Evolutionary conservation across 768 basidiomycete genomes (phyloP), one percentile per base, ranked within the genome.

Genomic region (Lentinula detonsa): DNA sequence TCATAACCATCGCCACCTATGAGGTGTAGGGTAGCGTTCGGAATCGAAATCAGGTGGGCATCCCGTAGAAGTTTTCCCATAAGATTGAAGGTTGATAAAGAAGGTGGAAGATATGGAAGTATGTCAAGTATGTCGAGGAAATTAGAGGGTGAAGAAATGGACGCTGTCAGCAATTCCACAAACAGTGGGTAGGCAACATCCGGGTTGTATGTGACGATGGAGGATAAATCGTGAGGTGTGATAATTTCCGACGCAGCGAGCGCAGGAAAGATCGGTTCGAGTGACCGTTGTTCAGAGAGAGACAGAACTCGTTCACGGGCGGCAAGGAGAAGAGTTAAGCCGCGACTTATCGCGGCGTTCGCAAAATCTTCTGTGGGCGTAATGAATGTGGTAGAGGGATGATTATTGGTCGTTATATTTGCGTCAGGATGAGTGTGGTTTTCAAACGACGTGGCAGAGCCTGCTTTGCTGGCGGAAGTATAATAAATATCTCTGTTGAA

Each of bases 231-330:
- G 62, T 84, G 76, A 15, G 88, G 84, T 50, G 85, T 85, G 65
- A 91, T 79, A 70, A 89, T 76, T 61, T 71, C 74, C 18, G 81
- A 75, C 54, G 73, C 67, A 18, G 76, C 75, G 16, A 83, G 73
- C 55, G 79, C 74, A 10, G 79, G 71, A 45, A 83, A 77, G 39
- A 78, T 63, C 18, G 88, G 87, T 42, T 69, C 69, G 63, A 91
- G 76, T 56, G 78, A 87, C 60, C 89, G 83, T 77, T 88, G 87
- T 75, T 92, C 90, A 42, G 87, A 78, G 55, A 92, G 81, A 39
- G 83, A 86, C 46, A 92, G 81, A 28, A 86, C 88, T 55, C 90
- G 85, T 63, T 85, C 82, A 57, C 88, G 83, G 45, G 87, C 88
- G 40, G 82, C 78, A 15, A 91, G 76, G 33, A 92, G 76, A 18